phyloP scores from a whole-genome alignment of 768 basidiomycete genomes.

The Trametes punicea region DNA sequence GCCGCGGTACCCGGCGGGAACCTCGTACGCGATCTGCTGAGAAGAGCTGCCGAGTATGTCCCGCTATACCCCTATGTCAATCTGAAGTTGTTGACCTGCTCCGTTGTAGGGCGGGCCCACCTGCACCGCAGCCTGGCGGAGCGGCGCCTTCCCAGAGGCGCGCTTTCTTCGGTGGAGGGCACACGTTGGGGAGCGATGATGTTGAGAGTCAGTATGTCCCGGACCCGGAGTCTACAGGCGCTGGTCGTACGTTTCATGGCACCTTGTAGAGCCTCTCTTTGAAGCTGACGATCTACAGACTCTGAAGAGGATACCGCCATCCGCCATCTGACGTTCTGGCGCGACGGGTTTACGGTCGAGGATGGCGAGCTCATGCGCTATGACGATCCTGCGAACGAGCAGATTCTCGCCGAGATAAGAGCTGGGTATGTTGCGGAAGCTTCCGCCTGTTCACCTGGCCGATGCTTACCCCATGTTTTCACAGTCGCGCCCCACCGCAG shows the following conservation, averaged over 20 bases:
- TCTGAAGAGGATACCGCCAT: slow-evolving; percentile 55
- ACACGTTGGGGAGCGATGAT: slow-evolving; percentile 90
- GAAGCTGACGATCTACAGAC: slow-evolving; percentile 23
- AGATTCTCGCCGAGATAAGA: slow-evolving; percentile 72
- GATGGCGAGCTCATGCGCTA: slow-evolving; percentile 84
- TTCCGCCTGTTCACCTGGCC: not conserved
- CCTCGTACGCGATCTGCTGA: slow-evolving; percentile 68
- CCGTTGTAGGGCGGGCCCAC: slow-evolving; percentile 36
- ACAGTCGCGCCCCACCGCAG: slow-evolving; percentile 73
- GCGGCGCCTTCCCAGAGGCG: slow-evolving; percentile 23
- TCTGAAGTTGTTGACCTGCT: no score
- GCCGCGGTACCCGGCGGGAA: slow-evolving; percentile 47
- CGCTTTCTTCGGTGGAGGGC: slow-evolving; percentile 69
- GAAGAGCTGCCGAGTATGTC: slow-evolving; percentile 77
- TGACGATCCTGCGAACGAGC: slow-evolving; percentile 70
- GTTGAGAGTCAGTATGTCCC: slow-evolving; percentile 72
- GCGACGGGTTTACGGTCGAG: slow-evolving; percentile 88
- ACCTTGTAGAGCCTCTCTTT: not conserved
- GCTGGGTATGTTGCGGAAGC: slow-evolving; percentile 52
- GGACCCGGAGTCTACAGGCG: slow-evolving; percentile 51
- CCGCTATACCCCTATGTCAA: not conserved
- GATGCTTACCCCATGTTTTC: not conserved
- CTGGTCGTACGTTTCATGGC: slow-evolving; percentile 19
- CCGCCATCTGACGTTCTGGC: slow-evolving; percentile 87
- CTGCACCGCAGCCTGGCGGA: slow-evolving; percentile 22